These are phyloP conservation scores for Nigrospora sphaerica DNA, from an alignment of 2,329 filamentous ascomycete species.

Conservation along the genomic window DNA sequence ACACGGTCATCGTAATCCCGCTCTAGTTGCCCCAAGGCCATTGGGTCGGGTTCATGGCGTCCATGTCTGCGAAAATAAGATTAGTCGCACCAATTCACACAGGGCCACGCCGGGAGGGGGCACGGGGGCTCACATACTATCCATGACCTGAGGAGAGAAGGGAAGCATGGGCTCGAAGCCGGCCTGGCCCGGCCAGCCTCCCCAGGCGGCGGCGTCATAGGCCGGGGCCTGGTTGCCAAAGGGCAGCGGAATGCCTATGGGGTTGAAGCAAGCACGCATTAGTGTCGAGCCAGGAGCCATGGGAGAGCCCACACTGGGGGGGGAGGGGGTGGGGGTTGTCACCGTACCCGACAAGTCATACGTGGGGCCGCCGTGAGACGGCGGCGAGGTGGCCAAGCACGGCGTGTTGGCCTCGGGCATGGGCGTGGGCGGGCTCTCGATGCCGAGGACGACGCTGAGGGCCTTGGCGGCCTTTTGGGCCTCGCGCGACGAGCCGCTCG, in stretches of 20 bases:
- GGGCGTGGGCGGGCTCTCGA: not conserved
- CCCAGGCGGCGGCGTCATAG: not conserved
- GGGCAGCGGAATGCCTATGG: not conserved
- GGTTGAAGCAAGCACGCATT: not conserved
- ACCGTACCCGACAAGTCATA: not conserved
- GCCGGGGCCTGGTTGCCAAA: not conserved
- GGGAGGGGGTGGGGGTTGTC: not conserved
- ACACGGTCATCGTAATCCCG: too few species aligned
- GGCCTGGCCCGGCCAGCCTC: not conserved
- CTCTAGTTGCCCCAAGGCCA: too few species aligned
- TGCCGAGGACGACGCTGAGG: constrained; percentile 1
- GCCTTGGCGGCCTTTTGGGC: constrained; percentile 11
- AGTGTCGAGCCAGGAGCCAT: not conserved
- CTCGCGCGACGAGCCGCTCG: constrained; percentile 9
- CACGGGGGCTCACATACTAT: not conserved
- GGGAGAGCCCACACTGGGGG: not conserved
- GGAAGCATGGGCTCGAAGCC: not conserved
- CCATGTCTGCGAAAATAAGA: too few species aligned
- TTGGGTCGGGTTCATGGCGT: too few species aligned
- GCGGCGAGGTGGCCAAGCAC: not conserved
- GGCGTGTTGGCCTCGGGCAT: not conserved
- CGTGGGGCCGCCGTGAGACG: not conserved
- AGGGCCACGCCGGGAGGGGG: too few species aligned
- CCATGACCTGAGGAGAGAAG: not conserved
- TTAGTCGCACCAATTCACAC: too few species aligned